A percentile compares a stretch with the other conserved stretches of the same genome.
These are phyloP conservation scores for Trichosporon inkin DNA, from an alignment of 1,284 basidiomycete species.

Conservation along the genomic window DNA sequence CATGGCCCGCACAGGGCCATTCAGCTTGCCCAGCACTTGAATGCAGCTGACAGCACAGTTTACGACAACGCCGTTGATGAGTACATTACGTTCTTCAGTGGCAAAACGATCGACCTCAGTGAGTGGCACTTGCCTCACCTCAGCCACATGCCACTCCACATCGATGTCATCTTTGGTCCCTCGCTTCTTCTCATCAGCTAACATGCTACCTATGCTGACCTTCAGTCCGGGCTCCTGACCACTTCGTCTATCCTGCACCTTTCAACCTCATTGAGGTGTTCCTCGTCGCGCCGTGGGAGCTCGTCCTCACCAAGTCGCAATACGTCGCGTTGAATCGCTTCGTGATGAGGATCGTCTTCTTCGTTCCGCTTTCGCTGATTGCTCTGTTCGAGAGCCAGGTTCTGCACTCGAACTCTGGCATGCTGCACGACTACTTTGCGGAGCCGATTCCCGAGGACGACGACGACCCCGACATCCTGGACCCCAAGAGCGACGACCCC, in stretches of 20 bases:
- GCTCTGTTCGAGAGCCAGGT: slow-evolving; percentile 69
- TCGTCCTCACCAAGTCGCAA: slow-evolving; percentile 28
- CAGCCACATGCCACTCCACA: no score
- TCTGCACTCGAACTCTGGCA: slow-evolving; percentile 53
- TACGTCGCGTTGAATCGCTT: slow-evolving; percentile 64
- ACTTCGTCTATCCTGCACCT: slow-evolving; percentile 50
- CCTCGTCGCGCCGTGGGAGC: slow-evolving; percentile 81
- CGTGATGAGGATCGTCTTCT: slow-evolving; percentile 74
- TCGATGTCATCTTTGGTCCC: slow-evolving; percentile 53
- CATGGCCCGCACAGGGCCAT: no score
- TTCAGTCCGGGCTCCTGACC: slow-evolving; percentile 71
- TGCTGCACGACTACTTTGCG: slow-evolving; percentile 66
- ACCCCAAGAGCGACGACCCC: slow-evolving; percentile 54
- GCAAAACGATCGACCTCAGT: slow-evolving; percentile 71
- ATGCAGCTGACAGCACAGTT: slow-evolving; percentile 49
- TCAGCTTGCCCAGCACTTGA: no score
- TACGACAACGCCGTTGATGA: slow-evolving; percentile 50
- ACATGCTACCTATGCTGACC: slow-evolving; percentile 51
- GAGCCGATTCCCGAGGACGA: slow-evolving; percentile 58
- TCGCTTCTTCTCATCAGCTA: no score
- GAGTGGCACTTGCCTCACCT: background rate
- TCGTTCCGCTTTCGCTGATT: slow-evolving; percentile 68
- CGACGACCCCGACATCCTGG: slow-evolving; percentile 62
- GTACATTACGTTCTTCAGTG: slow-evolving; percentile 76
- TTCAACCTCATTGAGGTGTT: slow-evolving; percentile 72